phyloP scores from a whole-genome alignment of 257 asterid species.

The Solanum megistacrolobum region DNA sequence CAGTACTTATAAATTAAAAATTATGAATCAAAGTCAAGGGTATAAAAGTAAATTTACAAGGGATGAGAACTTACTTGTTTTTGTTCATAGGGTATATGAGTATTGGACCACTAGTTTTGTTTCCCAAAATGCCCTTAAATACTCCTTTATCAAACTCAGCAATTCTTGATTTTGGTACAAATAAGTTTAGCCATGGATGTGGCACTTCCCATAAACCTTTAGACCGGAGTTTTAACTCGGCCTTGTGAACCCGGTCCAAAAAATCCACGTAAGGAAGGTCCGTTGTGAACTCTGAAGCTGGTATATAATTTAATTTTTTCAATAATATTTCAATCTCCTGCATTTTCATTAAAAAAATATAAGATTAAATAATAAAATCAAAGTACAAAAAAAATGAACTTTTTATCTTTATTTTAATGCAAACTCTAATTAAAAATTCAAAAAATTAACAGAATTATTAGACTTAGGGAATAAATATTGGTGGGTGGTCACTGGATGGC shows the following conservation, averaged over 20 bases:
- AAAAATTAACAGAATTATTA: background rate
- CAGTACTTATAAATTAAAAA: background rate
- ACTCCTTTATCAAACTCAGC: slow-evolving; percentile 59
- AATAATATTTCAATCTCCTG: slow-evolving; percentile 51
- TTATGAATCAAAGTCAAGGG: fast-evolving
- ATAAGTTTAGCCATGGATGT: slow-evolving; percentile 82
- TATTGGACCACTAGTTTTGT: slow-evolving; percentile 67
- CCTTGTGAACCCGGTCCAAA: slow-evolving; percentile 83
- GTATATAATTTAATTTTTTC: slow-evolving; percentile 42
- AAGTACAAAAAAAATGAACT: slow-evolving; percentile 1
- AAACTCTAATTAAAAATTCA: background rate
- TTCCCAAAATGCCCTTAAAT: slow-evolving; percentile 67
- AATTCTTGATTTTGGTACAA: slow-evolving; percentile 68
- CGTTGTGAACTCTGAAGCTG: slow-evolving; percentile 48
- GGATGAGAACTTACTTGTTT: slow-evolving; percentile 42
- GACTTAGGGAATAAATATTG: background rate
- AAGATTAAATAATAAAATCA: background rate
- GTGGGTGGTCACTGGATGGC: slow-evolving; percentile 16
- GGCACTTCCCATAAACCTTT: slow-evolving; percentile 84
- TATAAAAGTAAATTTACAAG: background rate
- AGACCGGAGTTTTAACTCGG: slow-evolving; percentile 60
- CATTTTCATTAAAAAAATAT: background rate
- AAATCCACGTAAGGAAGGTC: slow-evolving; percentile 66
- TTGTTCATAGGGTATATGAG: slow-evolving; percentile 79
- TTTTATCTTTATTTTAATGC: slow-evolving; percentile 1